phyloP scores from a whole-genome alignment of 192 early-diverging fungal genomes.

The Hyaloraphidium curvatum region DNA sequence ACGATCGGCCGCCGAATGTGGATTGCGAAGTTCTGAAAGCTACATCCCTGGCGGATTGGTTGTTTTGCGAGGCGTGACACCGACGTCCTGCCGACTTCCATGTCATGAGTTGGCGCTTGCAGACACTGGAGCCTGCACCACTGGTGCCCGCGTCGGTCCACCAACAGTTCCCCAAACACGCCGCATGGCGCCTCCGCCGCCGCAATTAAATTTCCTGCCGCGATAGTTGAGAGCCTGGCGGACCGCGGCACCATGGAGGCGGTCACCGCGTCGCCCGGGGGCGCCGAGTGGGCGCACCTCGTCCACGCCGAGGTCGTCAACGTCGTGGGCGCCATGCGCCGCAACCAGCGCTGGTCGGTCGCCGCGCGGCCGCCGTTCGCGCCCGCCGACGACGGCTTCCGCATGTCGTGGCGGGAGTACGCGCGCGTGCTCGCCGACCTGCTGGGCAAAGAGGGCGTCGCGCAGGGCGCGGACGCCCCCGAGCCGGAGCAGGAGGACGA shows the following conservation, averaged over 20 bases:
- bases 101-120: too few relatives aligned
- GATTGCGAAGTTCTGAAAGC: too few relatives aligned
- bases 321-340: conserved; percentile 59
- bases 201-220: background rate
- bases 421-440: conserved; percentile 21
- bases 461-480: conserved; percentile 22
- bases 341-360: conserved; percentile 59
- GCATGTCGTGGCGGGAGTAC: conserved; percentile 36
- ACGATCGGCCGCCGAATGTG: too few relatives aligned
- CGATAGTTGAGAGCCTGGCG: background rate
- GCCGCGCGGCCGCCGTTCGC: too few relatives aligned
- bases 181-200: background rate
- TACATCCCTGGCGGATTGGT: too few relatives aligned
- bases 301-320: conserved; percentile 53
- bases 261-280: background rate
- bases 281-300: conserved; percentile 34
- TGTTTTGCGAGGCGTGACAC: too few relatives aligned
- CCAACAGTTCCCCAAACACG: background rate
- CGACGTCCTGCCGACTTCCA: too few relatives aligned
- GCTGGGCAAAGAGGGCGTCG: conserved; percentile 19
- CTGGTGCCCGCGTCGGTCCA: too few relatives aligned
- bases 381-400: conserved; percentile 34
- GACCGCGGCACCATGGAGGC: background rate
- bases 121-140: too few relatives aligned
- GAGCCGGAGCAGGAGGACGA: background rate